Conservation (phyloP, 306 rosid species). For the Prunus campanulata region DNA sequence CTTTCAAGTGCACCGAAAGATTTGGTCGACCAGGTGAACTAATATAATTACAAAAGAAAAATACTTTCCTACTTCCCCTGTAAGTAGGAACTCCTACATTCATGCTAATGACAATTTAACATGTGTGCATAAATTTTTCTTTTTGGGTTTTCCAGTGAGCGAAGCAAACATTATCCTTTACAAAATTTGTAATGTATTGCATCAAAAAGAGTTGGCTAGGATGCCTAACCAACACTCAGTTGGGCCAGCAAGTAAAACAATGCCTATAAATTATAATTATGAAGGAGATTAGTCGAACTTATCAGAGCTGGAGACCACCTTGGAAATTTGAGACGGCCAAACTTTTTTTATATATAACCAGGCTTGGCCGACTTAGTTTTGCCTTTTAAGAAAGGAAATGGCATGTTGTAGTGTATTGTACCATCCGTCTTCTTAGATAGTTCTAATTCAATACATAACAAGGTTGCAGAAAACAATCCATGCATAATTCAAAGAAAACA, state of each 20-base stretch:
- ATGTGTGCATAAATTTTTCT: too few relatives aligned
- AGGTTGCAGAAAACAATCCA: background rate
- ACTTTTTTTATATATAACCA: background rate
- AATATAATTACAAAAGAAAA: too few relatives aligned
- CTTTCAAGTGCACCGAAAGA: too few relatives aligned
- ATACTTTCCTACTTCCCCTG: too few relatives aligned
- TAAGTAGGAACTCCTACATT: too few relatives aligned
- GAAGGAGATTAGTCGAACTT: background rate
- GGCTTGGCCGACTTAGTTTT: background rate
- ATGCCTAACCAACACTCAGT: too few relatives aligned
- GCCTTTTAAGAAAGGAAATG: background rate
- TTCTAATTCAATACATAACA: background rate
- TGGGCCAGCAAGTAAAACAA: background rate
- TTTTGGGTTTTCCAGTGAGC: too few relatives aligned
- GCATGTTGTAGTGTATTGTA: background rate
- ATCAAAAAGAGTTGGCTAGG: background rate
- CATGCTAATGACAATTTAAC: fast-evolving
- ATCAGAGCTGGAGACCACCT: background rate
- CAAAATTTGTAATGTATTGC: too few relatives aligned
- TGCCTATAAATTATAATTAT: background rate
- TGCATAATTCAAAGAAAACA: background rate
- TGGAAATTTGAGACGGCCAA: background rate
- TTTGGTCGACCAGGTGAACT: too few relatives aligned
- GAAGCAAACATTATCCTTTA: too few relatives aligned
- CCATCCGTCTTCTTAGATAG: background rate